Evolutionary conservation across 257 asterid species (phyloP).

Genomic region (Nicotiana attenuata): DNA sequence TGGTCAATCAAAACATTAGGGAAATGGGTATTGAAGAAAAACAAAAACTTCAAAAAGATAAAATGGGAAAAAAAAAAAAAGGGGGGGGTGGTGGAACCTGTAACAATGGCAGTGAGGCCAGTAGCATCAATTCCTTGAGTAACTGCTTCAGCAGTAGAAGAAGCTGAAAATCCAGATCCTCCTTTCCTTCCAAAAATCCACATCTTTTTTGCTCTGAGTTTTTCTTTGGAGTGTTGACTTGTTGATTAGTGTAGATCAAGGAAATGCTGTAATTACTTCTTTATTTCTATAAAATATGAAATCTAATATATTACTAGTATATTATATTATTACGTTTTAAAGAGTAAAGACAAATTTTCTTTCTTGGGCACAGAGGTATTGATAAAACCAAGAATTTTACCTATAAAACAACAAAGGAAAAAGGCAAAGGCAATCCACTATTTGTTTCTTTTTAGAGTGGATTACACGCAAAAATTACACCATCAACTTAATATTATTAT

Average conservation of each 20-base stretch:
- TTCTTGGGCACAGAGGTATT: neutral
- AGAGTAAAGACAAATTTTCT: neutral
- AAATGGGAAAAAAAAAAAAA: constrained; percentile 8
- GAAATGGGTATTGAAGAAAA: neutral
- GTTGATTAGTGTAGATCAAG: neutral
- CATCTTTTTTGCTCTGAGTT: constrained; percentile 22
- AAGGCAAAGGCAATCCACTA: neutral
- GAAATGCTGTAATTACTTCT: neutral
- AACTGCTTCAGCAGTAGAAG: constrained; percentile 59
- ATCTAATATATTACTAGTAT: too few species aligned
- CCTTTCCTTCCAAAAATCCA: constrained; percentile 56
- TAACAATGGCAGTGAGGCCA: constrained; percentile 58
- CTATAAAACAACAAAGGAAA: neutral
- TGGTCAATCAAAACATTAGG: neutral
- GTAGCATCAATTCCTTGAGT: constrained; percentile 49
- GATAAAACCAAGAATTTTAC: neutral
- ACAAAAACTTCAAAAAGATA: neutral
- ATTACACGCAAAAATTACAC: neutral
- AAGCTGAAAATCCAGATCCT: constrained; percentile 49
- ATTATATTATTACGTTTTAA: neutral
- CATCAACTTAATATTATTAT: neutral
- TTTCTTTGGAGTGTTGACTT: neutral
- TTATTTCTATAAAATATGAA: neutral
- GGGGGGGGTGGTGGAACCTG: constrained; percentile 32
- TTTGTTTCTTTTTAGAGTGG: neutral